Percentiles rank a stretch among this genome's conserved stretches.
Conservation (phyloP, 768 basidiomycete species). For the Trametes maxima region DNA sequence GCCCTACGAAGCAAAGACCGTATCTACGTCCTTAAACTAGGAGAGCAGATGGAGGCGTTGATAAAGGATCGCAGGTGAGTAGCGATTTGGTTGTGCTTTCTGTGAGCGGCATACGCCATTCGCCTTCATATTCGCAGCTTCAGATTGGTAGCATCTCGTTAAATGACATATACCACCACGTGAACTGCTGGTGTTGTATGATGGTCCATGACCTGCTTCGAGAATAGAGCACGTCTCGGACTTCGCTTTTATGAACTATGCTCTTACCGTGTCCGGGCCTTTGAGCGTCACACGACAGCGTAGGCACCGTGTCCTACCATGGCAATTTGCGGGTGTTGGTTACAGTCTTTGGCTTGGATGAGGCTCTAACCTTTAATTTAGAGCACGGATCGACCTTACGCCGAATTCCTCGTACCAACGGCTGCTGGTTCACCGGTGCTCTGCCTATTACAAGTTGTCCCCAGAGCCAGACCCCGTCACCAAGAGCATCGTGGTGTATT, state of each 20-base stretch:
- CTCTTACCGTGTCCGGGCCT: not conserved
- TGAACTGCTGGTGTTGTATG: too few relatives aligned
- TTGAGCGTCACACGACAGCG: constrained; percentile 21
- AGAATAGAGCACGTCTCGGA: too few relatives aligned
- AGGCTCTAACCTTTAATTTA: constrained; percentile 33
- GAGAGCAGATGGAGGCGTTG: constrained; percentile 80
- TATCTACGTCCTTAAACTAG: constrained; percentile 86
- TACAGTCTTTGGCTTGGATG: constrained; percentile 5
- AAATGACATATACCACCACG: too few relatives aligned
- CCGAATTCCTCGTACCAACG: constrained; percentile 83
- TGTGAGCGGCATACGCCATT: not conserved
- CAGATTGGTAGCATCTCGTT: too few relatives aligned
- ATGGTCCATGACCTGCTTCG: too few relatives aligned
- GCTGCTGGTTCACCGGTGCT: constrained; percentile 83
- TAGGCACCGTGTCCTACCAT: not conserved
- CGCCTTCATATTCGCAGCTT: too few relatives aligned
- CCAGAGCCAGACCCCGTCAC: constrained; percentile 68
- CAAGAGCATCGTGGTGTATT: constrained; percentile 62
- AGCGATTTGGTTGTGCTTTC: constrained; percentile 16
- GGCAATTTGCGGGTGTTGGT: not conserved
- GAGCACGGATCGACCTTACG: constrained; percentile 63
- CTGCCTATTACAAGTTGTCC: constrained; percentile 73
- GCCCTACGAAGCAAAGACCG: constrained; percentile 88
- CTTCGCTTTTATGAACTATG: not conserved
- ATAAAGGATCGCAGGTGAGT: constrained; percentile 75